Evolutionary conservation across 345 rosid species (phyloP).

Genomic region (Citrus mangshanensis): DNA sequence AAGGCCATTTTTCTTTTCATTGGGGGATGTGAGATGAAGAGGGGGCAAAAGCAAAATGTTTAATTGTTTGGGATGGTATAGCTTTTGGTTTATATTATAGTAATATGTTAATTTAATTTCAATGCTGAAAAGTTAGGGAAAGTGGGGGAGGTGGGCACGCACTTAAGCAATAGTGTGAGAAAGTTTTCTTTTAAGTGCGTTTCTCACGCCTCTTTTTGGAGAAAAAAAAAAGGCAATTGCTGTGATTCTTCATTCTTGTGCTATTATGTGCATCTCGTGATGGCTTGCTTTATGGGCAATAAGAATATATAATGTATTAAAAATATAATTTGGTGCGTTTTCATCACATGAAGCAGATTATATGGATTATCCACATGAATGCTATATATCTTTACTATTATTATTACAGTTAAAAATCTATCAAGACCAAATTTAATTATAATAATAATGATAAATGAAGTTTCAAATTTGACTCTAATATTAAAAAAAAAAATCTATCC

Average conservation of each 20-base stretch:
- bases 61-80: background rate
- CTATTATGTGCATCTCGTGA: background rate
- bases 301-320: too few relatives aligned
- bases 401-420: too few relatives aligned
- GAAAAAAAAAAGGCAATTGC: background rate
- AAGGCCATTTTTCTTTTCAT: slow-evolving; percentile 40
- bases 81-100: background rate
- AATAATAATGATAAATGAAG: too few relatives aligned
- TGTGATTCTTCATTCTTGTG: background rate
- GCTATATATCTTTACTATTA: too few relatives aligned
- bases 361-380: too few relatives aligned
- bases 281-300: slow-evolving; percentile 4
- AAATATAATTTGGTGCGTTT: background rate
- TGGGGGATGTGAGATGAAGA: background rate
- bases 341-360: background rate
- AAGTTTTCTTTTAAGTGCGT: slow-evolving; percentile 27
- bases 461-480: too few relatives aligned
- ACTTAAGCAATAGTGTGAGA: slow-evolving; percentile 15
- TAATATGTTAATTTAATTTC: background rate
- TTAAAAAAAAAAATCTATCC: too few relatives aligned
- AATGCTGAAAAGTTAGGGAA: slow-evolving; percentile 10
- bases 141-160: slow-evolving; percentile 30
- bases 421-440: too few relatives aligned
- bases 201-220: slow-evolving; percentile 33
- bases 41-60: background rate